phyloP scores from a whole-genome alignment of 345 rosid species.

The Euphorbia lathyris region DNA sequence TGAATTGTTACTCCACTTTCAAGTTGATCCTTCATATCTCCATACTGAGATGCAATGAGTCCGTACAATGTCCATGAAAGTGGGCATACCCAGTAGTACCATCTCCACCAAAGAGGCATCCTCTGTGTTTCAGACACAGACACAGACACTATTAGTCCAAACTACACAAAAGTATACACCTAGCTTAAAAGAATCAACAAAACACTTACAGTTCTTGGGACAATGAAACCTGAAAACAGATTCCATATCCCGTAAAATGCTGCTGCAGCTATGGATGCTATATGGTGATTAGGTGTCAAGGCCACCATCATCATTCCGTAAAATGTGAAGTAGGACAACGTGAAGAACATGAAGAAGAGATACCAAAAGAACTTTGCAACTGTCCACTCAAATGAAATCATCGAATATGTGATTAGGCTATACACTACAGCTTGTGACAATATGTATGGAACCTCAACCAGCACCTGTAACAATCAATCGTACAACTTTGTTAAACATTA shows the following conservation, averaged over 20 bases:
- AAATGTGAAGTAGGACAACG: constrained; percentile 61
- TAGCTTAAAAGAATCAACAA: neutral
- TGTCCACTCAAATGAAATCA: constrained; percentile 65
- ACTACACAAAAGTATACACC: too few species aligned
- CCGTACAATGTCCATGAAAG: constrained; percentile 46
- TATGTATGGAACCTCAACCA: constrained; percentile 60
- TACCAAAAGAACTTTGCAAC: constrained; percentile 58
- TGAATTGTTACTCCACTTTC: constrained; percentile 23
- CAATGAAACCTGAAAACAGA: constrained; percentile 57
- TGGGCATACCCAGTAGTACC: constrained; percentile 49
- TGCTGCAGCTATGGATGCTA: constrained; percentile 48
- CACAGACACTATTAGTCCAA: neutral
- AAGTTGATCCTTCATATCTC: constrained; percentile 22
- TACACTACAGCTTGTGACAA: constrained; percentile 44
- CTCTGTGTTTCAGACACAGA: constrained; percentile 29
- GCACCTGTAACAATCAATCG: constrained; percentile 33
- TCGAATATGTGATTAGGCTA: constrained; percentile 52
- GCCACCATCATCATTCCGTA: constrained; percentile 75
- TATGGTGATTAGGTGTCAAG: constrained; percentile 61
- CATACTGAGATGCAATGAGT: constrained; percentile 38
- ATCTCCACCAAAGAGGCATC: constrained; percentile 52
- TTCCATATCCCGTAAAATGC: constrained; percentile 57
- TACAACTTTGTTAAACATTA: neutral
- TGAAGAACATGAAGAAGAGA: constrained; percentile 53
- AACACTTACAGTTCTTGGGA: constrained; percentile 56